Evolutionary conservation across 768 basidiomycete genomes (phyloP).

Genomic region (Cubamyces sp.): DNA sequence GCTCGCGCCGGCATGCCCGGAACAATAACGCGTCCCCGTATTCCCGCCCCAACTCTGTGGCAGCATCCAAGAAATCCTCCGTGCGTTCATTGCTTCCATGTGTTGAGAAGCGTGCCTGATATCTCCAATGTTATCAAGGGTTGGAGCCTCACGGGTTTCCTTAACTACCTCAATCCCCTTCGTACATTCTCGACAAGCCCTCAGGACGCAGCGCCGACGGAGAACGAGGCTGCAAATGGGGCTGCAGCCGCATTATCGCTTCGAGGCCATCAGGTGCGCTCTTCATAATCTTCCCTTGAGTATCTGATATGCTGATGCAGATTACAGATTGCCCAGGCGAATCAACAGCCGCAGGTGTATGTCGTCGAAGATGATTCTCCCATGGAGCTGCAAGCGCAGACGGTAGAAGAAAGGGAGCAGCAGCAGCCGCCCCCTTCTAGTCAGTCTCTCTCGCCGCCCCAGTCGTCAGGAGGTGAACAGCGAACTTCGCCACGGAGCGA

Average conservation of each 20-base stretch:
- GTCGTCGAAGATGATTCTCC: background rate
- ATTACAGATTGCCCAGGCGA: background rate
- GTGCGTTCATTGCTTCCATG: constrained; percentile 38
- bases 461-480: constrained; percentile 7
- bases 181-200: constrained; percentile 30
- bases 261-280: constrained; percentile 20
- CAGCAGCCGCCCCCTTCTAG: background rate
- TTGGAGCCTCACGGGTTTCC: constrained; percentile 57
- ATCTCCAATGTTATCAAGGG: constrained; percentile 34
- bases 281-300: background rate
- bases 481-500: constrained; percentile 23
- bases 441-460: constrained; percentile 10
- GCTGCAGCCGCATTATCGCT: constrained; percentile 16
- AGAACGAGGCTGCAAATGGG: constrained; percentile 17
- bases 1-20: constrained; percentile 22
- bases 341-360: background rate
- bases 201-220: constrained; percentile 13
- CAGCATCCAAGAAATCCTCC: constrained; percentile 44
- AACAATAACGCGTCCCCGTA: constrained; percentile 55
- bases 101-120: constrained; percentile 24
- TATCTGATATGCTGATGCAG: background rate
- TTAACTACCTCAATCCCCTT: constrained; percentile 57
- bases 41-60: constrained; percentile 40
- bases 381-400: background rate
- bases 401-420: background rate